Conservation (phyloP, 345 rosid species). For the Aquilaria sinensis region DNA sequence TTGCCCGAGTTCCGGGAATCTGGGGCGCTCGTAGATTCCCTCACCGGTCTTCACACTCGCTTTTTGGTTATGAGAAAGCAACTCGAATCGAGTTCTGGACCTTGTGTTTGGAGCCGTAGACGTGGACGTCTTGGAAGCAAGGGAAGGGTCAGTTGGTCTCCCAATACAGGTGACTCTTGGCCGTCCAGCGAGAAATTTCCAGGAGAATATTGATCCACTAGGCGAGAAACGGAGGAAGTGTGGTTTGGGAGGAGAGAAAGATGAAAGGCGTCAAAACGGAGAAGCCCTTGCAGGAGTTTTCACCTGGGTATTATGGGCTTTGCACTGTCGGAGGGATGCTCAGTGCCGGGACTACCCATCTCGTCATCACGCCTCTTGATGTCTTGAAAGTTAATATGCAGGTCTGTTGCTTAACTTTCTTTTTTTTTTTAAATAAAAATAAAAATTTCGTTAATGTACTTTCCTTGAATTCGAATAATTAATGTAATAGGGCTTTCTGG, state of each 20-base stretch:
- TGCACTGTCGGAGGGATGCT: constrained; percentile 53
- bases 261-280: constrained; percentile 11
- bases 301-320: constrained; percentile 45
- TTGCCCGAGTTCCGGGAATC: no score
- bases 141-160: not conserved
- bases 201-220: not conserved
- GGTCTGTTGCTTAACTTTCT: constrained; percentile 19
- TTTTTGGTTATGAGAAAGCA: not conserved
- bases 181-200: not conserved
- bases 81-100: constrained; percentile 3
- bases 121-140: constrained; percentile 22
- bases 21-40: no score
- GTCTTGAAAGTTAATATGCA: constrained; percentile 69
- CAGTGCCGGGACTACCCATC: constrained; percentile 59
- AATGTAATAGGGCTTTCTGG: no score
- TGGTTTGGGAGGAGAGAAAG: not conserved
- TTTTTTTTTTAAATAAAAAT: not conserved
- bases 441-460: no score
- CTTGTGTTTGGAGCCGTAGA: constrained; percentile 12
- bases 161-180: not conserved
- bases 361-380: constrained; percentile 53
- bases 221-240: not conserved
- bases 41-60: not conserved
- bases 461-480: no score
- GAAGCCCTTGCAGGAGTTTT: constrained; percentile 24